These are phyloP conservation scores for Leishmania tarentolae DNA, from an alignment of 208 protist species.

Conservation along the genomic window DNA sequence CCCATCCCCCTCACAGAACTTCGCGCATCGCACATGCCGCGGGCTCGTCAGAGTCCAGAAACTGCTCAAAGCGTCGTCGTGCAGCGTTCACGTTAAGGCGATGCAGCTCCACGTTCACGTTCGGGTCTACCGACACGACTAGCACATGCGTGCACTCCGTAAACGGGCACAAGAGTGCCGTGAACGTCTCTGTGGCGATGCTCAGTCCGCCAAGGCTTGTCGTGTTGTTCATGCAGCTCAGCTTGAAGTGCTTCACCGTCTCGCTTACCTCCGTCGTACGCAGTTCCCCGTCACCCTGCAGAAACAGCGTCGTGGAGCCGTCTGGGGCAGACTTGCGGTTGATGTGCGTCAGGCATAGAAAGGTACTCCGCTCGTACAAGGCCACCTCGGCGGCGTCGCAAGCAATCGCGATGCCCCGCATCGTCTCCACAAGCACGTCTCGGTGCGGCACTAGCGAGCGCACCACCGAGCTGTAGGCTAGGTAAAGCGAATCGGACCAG, in stretches of 20 bases:
- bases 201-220: slow-evolving; percentile 80
- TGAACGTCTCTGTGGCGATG: slow-evolving; percentile 74
- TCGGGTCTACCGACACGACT: slow-evolving; percentile 77
- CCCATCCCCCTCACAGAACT: slow-evolving; percentile 46
- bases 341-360: slow-evolving; percentile 96
- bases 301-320: slow-evolving; percentile 13
- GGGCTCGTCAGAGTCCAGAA: slow-evolving; percentile 73
- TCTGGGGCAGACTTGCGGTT: slow-evolving; percentile 43
- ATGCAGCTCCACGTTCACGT: slow-evolving; percentile 78
- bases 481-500: slow-evolving; percentile 99
- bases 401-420: slow-evolving; percentile 92
- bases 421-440: slow-evolving; percentile 87
- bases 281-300: slow-evolving; percentile 42
- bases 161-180: slow-evolving; percentile 81
- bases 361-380: slow-evolving; percentile 98
- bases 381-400: slow-evolving; percentile 98
- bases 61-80: slow-evolving; percentile 57
- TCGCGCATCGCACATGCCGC: slow-evolving; percentile 79
- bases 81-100: slow-evolving; percentile 76
- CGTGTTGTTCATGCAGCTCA: slow-evolving; percentile 92
- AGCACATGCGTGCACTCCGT: slow-evolving; percentile 88
- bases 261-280: slow-evolving; percentile 90
- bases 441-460: slow-evolving; percentile 98
- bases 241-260: slow-evolving; percentile 90
- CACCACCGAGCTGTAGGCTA: slow-evolving; percentile 95